Evolutionary conservation across 768 basidiomycete genomes (phyloP), one percentile per base, ranked within the genome.

Genomic region (Crepidotus variabilis): DNA sequence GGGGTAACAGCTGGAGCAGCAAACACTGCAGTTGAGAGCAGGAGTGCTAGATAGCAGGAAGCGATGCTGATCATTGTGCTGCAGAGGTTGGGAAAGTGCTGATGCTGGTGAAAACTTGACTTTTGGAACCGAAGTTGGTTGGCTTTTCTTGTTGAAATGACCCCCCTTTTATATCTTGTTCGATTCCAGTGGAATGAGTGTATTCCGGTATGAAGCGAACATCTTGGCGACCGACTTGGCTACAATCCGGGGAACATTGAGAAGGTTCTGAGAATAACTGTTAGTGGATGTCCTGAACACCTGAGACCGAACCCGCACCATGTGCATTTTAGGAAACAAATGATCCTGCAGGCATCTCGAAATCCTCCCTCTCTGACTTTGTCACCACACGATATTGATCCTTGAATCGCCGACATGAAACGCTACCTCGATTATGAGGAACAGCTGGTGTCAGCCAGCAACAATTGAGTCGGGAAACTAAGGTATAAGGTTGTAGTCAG

Each of bases 41-140:
- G 63, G 22, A 76, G 68, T 21, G 73, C 68, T 51, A 67, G 69
- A 46, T 72, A 54, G 57, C 72, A 75, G 28, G 68, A 63, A 22
- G 70, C 63, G 55, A 73, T 61, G 58, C 65, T 71, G 62, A 75
- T 71, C 75, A 78, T 78, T 28, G 60, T 59, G 57, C 22, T 28
- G 33, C n/a, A n/a, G n/a, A n/a, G n/a, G n/a, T n/a, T n/a, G n/a
- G n/a, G n/a, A n/a, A n/a, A n/a, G n/a, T n/a, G n/a, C n/a, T 47
- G 28, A 28, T 4, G 28, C 45, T 39, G 57, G 33, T 50, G 51
- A 33, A 35, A 16, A 10, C 33, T 32, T 55, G 52, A 21, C 45
- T 52, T 34, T 32, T 54, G 55, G 55, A 51, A 57, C 52, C 33
- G 46, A 51, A 43, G 18, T 48, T 45, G 23, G 48, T 23, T 46